A percentile compares a stretch with the other conserved stretches of the same genome.
phyloP scores from a whole-genome alignment of 139 green algal species.

The Astrephomene gubernaculifera region DNA sequence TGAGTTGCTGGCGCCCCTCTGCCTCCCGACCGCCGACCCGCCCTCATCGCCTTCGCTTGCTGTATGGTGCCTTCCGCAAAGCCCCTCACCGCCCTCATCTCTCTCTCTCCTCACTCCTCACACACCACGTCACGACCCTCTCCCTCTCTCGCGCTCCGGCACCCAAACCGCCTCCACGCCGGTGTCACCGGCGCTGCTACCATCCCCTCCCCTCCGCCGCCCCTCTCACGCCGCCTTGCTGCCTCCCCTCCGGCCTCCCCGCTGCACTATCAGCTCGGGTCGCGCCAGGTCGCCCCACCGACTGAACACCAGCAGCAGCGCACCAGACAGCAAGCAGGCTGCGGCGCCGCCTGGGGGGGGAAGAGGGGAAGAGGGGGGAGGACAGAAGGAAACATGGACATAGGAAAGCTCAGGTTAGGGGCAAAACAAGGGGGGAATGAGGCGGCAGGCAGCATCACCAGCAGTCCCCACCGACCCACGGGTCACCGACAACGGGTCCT shows the following conservation, averaged over 20 bases:
- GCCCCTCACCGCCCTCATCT: too few species aligned
- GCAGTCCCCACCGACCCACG: neutral
- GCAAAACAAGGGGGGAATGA: too few species aligned
- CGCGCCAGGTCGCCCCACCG: slow-evolving; percentile 72
- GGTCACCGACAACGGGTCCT: neutral
- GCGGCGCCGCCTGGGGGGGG: slow-evolving; percentile 64
- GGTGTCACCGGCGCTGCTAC: neutral
- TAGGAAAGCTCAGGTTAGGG: too few species aligned
- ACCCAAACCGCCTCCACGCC: too few species aligned
- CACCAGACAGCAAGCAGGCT: slow-evolving; percentile 61
- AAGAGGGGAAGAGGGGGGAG: neutral
- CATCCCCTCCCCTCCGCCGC: neutral
- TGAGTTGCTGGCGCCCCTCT: too few species aligned
- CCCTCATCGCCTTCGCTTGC: too few species aligned
- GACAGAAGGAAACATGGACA: neutral
- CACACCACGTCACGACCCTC: too few species aligned
- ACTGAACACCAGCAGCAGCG: slow-evolving; percentile 69
- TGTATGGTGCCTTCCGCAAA: too few species aligned
- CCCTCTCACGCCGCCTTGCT: slow-evolving; percentile 28
- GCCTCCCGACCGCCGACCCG: too few species aligned
- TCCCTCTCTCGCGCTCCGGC: neutral
- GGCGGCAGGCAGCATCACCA: too few species aligned
- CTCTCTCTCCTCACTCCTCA: too few species aligned
- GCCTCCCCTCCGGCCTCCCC: too few species aligned
- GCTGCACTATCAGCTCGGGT: slow-evolving; percentile 60